These are phyloP conservation scores for Pinus tabuliformis DNA, from an alignment of 75 land plant species.

Conservation along the genomic window DNA sequence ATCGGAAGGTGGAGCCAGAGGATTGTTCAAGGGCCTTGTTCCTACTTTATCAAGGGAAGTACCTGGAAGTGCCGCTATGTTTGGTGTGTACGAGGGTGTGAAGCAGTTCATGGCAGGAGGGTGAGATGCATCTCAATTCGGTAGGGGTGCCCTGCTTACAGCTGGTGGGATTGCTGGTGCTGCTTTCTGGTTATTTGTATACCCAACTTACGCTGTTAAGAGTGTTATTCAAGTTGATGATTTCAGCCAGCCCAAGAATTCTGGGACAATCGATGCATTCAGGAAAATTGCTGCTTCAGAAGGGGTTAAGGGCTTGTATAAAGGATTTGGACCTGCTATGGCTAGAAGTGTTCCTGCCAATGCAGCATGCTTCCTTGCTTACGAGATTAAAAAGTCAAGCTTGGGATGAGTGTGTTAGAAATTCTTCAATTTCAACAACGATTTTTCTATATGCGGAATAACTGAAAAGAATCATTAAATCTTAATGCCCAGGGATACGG, in stretches of 20 bases:
- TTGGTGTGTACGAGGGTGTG: slow-evolving; percentile 81
- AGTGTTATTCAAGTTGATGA: slow-evolving; percentile 94
- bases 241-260: slow-evolving; percentile 75
- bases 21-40: slow-evolving; percentile 85
- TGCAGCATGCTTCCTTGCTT: slow-evolving; percentile 96
- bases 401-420: no score
- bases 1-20: slow-evolving; percentile 71
- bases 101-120: slow-evolving; percentile 88
- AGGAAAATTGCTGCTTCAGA: slow-evolving; percentile 63
- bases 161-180: slow-evolving; percentile 98
- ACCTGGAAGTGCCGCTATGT: slow-evolving; percentile 93
- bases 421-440: no score
- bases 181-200: slow-evolving; percentile 78
- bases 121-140: slow-evolving; percentile 66
- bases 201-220: slow-evolving; percentile 95
- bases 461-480: no score
- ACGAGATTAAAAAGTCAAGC: slow-evolving; percentile 76
- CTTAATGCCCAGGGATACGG: no score
- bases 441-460: no score
- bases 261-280: slow-evolving; percentile 84
- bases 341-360: slow-evolving; percentile 96
- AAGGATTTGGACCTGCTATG: slow-evolving; percentile 98
- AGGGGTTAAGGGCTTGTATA: slow-evolving; percentile 89
- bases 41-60: slow-evolving; percentile 94
- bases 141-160: slow-evolving; percentile 67